Percentiles rank a stretch among this genome's conserved stretches.
These are phyloP conservation scores for Liriodendron chinense DNA, from an alignment of 164 flowering plant genomes.

Conservation along the genomic window DNA sequence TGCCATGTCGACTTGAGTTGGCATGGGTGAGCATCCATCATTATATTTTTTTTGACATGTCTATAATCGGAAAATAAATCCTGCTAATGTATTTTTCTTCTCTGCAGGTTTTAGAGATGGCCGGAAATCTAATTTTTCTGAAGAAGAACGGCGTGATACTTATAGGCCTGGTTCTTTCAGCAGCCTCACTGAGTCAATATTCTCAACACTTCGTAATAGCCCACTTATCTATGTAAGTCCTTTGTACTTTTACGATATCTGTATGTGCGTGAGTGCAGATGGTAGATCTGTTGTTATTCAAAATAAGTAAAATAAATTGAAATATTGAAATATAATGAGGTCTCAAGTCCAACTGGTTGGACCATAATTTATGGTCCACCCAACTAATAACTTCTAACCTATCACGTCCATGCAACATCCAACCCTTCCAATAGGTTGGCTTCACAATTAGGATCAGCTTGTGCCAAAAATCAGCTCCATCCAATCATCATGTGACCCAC, in stretches of 20 bases:
- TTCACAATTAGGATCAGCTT: too few species aligned
- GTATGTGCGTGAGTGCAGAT: neutral
- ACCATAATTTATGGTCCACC: too few species aligned
- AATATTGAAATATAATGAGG: too few species aligned
- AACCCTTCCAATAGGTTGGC: too few species aligned
- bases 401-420: too few species aligned
- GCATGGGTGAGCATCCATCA: neutral
- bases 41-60: neutral
- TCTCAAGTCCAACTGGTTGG: too few species aligned
- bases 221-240: conserved; percentile 41
- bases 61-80: conserved; percentile 2
- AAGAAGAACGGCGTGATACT: conserved; percentile 35
- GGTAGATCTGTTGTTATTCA: too few species aligned
- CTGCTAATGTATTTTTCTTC: neutral
- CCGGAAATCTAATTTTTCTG: conserved; percentile 13
- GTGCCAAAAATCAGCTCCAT: too few species aligned
- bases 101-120: conserved; percentile 31
- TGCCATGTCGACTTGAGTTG: neutral
- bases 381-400: too few species aligned
- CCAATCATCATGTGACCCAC: too few species aligned
- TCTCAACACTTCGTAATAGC: conserved; percentile 21
- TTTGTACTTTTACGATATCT: neutral
- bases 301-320: too few species aligned
- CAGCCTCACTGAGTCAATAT: conserved; percentile 17
- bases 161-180: conserved; percentile 33